Evolutionary conservation across 2,329 filamentous ascomycete genomes (phyloP), one percentile per base, ranked within the genome.

Genomic region (Zarea fungicola): DNA sequence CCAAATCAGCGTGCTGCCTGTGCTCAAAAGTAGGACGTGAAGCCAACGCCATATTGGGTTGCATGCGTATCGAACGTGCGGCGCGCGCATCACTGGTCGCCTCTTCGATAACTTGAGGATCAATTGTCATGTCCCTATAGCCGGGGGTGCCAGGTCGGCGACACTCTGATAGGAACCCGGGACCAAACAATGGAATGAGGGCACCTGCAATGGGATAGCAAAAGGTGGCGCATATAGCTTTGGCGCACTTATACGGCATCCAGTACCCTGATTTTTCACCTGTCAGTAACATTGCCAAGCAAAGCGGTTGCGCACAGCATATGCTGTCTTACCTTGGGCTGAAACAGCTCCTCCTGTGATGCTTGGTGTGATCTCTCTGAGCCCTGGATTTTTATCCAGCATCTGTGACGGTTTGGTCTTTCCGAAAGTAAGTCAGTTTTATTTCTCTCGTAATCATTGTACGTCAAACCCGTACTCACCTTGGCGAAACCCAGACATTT

Each of bases 281-380:
- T 28, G 19, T 36, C 37, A 55, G 40, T 37, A 5, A 26, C 7
- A 6, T 34, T 40, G 35, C 23, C 13, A 19, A 19, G 6, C 32
- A 13, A 3, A 25, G 25, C 28, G 31, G 31, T n/a, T 34, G 21
- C 37, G 28, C 49, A 34, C 13, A 18, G 19, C 13, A 29, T 26
- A 21, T 42, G 28, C 22, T 32, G 69, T 52, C 68, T 42, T 73
- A 90, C 89, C 91, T 82, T 99, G 93, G 45, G 91, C 92, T 52
- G 82, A 82, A 50, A 97, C 83, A 25, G 90, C 84, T 6, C 93
- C 93, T 22, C 93, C 93, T 1, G 93, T 99, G 63, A 97, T 95
- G 66, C 89, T 96, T 64, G 95, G 87, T 23, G 87, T 89, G 53
- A 97, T 87, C n/a, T 93, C 85, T 56, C 85, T 83, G 28, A 99